Percentiles rank a stretch among this genome's conserved stretches.
Conservation (phyloP, 306 rosid species). For the Pyrus betulifolia region DNA sequence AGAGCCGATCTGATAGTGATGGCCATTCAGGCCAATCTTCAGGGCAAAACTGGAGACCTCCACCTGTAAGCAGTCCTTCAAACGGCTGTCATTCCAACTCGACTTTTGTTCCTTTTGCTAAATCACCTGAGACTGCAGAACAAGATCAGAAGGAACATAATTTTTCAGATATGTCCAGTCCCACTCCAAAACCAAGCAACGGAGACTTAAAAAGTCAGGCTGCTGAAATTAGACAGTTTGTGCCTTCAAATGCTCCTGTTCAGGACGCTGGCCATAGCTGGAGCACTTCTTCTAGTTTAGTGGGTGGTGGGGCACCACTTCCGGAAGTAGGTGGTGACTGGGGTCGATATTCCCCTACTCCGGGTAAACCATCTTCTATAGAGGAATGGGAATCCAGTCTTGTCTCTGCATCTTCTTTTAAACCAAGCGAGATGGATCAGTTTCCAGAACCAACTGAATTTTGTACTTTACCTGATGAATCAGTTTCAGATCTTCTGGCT, state of each 20-base stretch:
- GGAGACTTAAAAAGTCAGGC: slow-evolving; percentile 19
- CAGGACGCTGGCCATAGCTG: slow-evolving; percentile 49
- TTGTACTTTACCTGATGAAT: slow-evolving; percentile 53
- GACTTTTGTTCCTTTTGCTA: slow-evolving; percentile 27
- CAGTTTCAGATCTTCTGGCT: slow-evolving; percentile 95
- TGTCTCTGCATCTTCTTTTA: slow-evolving; percentile 41
- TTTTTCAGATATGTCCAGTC: slow-evolving; percentile 22
- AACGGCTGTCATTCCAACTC: slow-evolving; percentile 36
- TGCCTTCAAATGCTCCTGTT: slow-evolving; percentile 31
- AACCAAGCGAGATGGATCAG: slow-evolving; percentile 24
- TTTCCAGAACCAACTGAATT: slow-evolving; percentile 60
- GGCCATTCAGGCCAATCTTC: slow-evolving; percentile 72
- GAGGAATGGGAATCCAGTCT: slow-evolving; percentile 57
- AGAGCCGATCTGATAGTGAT: slow-evolving; percentile 60
- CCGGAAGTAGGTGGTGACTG: slow-evolving; percentile 37
- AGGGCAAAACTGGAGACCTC: slow-evolving; percentile 55
- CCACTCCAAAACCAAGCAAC: slow-evolving; percentile 16
- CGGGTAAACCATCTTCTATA: slow-evolving; percentile 37
- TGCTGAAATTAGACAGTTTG: slow-evolving; percentile 28
- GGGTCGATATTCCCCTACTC: slow-evolving; percentile 33
- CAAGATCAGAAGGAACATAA: slow-evolving; percentile 17
- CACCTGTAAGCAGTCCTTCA: slow-evolving; percentile 30
- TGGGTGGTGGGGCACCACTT: slow-evolving; percentile 24
- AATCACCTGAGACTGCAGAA: slow-evolving; percentile 30
- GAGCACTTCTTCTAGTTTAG: slow-evolving; percentile 55